These are phyloP conservation scores for Lyophyllum shimeji DNA, from an alignment of 768 basidiomycete species.

Conservation along the genomic window DNA sequence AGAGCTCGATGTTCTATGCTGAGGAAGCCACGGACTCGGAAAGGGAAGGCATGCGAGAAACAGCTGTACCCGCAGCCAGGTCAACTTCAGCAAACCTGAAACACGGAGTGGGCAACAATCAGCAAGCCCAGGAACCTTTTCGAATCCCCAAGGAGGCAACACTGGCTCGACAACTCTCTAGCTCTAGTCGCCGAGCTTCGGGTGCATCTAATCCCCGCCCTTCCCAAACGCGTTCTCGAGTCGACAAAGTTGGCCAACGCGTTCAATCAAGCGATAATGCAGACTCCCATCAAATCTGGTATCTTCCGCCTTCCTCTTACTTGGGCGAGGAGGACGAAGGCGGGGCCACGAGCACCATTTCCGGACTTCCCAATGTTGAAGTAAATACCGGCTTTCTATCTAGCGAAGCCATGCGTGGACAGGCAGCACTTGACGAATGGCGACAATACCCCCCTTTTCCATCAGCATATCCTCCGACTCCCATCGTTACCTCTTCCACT, in stretches of 20 bases:
- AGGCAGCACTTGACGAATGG: conserved; percentile 61
- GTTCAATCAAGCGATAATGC: conserved; percentile 4
- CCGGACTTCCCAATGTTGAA: conserved; percentile 4
- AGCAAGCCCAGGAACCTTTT: conserved; percentile 3
- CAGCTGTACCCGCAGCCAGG: background rate
- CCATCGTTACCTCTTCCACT: conserved; percentile 38
- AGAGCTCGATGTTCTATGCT: conserved; percentile 21
- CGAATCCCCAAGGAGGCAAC: conserved; percentile 13
- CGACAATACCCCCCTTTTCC: conserved; percentile 73
- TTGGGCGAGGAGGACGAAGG: conserved; percentile 31
- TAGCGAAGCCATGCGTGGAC: conserved; percentile 10
- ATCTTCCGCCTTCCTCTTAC: conserved; percentile 54
- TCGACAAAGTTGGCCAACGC: conserved; percentile 12
- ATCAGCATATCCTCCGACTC: conserved; percentile 75
- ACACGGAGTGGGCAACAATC: conserved; percentile 1
- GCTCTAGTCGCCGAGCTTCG: conserved; percentile 1
- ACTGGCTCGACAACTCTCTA: background rate
- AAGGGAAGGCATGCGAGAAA: conserved; percentile 8
- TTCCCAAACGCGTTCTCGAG: conserved; percentile 3
- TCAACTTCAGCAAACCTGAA: background rate
- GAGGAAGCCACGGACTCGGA: conserved; percentile 20
- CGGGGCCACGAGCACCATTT: conserved; percentile 11
- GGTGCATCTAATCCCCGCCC: background rate
- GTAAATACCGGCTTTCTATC: background rate
- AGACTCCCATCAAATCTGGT: conserved; percentile 51